Percentiles rank a stretch among this genome's conserved stretches.
Conservation (phyloP, 495 filamentous ascomycete genomes). For the Parachaetomium inaequale region DNA sequence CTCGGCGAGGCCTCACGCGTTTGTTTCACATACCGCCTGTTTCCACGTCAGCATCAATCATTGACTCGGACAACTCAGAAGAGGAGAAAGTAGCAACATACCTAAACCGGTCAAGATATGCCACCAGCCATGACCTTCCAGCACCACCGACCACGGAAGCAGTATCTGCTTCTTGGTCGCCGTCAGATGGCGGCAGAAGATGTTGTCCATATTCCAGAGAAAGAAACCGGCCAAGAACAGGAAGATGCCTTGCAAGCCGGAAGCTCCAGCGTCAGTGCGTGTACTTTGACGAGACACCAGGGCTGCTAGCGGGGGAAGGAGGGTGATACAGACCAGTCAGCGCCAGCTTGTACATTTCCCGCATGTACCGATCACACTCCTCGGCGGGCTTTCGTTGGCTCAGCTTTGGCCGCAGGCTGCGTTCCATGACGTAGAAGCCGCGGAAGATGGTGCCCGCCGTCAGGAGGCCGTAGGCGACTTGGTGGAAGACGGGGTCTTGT, state of each 20-base stretch:
- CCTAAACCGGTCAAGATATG: slow-evolving; percentile 52
- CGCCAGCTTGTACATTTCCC: slow-evolving; percentile 61
- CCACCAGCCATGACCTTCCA: slow-evolving; percentile 99
- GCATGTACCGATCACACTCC: slow-evolving; percentile 73
- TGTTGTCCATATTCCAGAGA: slow-evolving; percentile 85
- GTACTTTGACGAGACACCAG: not conserved
- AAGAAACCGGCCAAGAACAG: slow-evolving; percentile 81
- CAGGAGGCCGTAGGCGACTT: slow-evolving; percentile 80
- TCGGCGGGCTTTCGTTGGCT: slow-evolving; percentile 46
- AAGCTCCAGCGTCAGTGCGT: not conserved
- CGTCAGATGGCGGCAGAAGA: slow-evolving; percentile 69
- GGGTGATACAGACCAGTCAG: slow-evolving; percentile 35
- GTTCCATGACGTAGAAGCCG: slow-evolving; percentile 89
- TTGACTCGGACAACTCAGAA: not conserved
- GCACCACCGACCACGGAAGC: slow-evolving; percentile 83
- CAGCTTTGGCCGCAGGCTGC: slow-evolving; percentile 61
- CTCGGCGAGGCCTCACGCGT: not conserved
- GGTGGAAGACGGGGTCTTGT: slow-evolving; percentile 89
- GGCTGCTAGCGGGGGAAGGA: not conserved
- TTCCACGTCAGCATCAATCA: slow-evolving; percentile 14
- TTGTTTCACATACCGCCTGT: slow-evolving; percentile 38
- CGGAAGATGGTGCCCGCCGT: slow-evolving; percentile 73
- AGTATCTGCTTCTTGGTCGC: slow-evolving; percentile 67
- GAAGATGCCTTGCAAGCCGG: slow-evolving; percentile 48
- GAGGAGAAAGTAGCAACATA: slow-evolving; percentile 11